Evolutionary conservation across 2,329 filamentous ascomycete genomes (phyloP), one percentile per base, ranked within the genome.

Genomic region (Zasmidium cellare): DNA sequence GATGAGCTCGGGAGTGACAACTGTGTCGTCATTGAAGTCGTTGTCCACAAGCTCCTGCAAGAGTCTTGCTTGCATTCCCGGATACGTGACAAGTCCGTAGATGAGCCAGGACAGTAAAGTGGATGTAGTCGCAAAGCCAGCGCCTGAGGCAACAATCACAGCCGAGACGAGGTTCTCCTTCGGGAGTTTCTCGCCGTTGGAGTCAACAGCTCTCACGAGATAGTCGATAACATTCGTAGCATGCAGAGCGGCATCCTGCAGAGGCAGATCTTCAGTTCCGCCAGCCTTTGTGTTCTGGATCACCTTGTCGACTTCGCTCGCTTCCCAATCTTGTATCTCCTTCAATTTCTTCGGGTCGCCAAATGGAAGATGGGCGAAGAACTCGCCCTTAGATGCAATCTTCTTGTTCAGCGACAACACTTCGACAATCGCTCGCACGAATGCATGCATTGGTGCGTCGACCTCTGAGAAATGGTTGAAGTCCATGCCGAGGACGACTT

Each of bases 91-190:
- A 1, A 85, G 70, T 3, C 77, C 75, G 66, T 84, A 86, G 41
- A 85, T 67, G 1, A 83, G 73, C 84, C 83, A 87, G 0, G 82
- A 84, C 1, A 86, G 74, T 2, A 86, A 76, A 0, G 82, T 82
- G 2, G 79, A 81, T 0, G 82, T 87, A 0, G 84, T 87, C 1
- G 81, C 84, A 72, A 87, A 87, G 19, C 84, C 84, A 1, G 84
- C 84, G 3, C 76, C 84, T 0, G 79, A 82, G 6, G 78, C 77
- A 2, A 85, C 81, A 1, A 84, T 72, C 0, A 85, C 71, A 1
- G 72, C 70, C 28, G 72, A 60, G 25, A 80, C 69, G n/a, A 77
- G 63, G 53, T 69, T 72, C 2, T 75, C 69, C 35, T 74, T 69
- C 0, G 83, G 81, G 0, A 86, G 70, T 58, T 83, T 81, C 53